phyloP scores from a whole-genome alignment of 768 basidiomycete genomes.

The Kwoniella bestiolae region DNA sequence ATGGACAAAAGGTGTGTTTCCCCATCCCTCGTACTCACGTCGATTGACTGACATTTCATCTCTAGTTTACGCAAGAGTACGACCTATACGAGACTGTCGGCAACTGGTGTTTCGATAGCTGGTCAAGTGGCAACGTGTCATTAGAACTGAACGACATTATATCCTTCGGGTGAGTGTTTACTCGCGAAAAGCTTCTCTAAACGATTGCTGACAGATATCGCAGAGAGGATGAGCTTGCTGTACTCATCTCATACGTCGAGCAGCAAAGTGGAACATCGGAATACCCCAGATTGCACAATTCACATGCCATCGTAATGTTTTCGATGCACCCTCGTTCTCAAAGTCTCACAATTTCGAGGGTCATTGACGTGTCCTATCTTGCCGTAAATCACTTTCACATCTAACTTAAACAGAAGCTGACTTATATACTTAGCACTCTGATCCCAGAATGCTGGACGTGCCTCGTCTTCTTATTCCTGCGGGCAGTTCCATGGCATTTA shows the following conservation, averaged over 20 bases:
- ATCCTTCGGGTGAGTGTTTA: conserved; percentile 20
- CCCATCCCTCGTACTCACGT: not conserved
- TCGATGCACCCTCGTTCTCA: conserved; percentile 26
- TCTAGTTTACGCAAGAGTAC: conserved; percentile 44
- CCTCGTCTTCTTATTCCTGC: conserved; percentile 54
- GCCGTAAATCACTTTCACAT: conserved; percentile 28
- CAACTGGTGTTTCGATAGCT: conserved; percentile 42
- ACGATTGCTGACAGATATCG: not conserved
- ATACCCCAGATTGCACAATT: conserved; percentile 22
- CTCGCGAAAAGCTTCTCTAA: not conserved
- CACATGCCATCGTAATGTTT: conserved; percentile 51
- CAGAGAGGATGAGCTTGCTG: conserved; percentile 44
- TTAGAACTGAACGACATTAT: conserved; percentile 53
- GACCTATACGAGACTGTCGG: conserved; percentile 46
- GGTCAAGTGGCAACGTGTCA: conserved; percentile 40
- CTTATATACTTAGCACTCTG: conserved; percentile 35
- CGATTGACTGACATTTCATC: conserved; percentile 1
- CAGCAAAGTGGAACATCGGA: conserved; percentile 30
- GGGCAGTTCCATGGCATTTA: conserved; percentile 48
- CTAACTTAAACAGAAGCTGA: conserved; percentile 5
- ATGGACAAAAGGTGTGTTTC: conserved; percentile 34
- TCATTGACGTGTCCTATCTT: conserved; percentile 28
- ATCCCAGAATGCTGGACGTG: conserved; percentile 54
- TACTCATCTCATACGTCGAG: conserved; percentile 48
- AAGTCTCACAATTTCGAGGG: conserved; percentile 20